Evolutionary conservation across 345 rosid genomes (phyloP).

Genomic region (Eucalyptus melliodora): DNA sequence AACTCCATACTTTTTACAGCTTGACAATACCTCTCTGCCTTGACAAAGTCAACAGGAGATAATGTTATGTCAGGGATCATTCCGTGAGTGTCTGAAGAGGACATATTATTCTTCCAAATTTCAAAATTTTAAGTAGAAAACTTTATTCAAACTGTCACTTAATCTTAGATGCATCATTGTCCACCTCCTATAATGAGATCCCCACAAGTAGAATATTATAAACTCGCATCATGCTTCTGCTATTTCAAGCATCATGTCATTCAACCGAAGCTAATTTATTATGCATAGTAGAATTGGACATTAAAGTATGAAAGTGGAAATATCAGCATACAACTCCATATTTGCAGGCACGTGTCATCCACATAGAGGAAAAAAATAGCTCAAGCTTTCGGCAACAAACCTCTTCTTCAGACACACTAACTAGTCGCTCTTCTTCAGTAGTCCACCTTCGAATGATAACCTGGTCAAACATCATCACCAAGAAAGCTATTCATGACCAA

Average conservation of each 20-base stretch:
- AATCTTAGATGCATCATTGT: neutral
- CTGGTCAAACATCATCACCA: constrained; percentile 8
- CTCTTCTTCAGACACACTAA: constrained; percentile 71
- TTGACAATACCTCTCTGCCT: constrained; percentile 71
- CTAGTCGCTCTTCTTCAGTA: constrained; percentile 56
- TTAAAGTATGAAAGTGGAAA: neutral
- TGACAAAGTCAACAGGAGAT: neutral
- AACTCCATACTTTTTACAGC: constrained; percentile 69
- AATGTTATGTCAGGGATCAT: neutral
- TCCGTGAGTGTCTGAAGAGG: neutral
- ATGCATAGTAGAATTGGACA: neutral
- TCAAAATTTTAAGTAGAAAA: neutral
- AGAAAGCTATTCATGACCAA: neutral
- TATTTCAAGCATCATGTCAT: neutral
- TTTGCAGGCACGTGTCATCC: neutral
- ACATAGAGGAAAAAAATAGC: neutral
- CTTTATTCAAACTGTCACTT: neutral
- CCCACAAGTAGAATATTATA: neutral
- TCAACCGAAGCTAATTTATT: neutral
- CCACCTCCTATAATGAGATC: neutral
- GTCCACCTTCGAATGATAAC: constrained; percentile 79
- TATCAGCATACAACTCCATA: neutral
- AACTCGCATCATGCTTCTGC: neutral
- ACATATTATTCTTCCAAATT: neutral
- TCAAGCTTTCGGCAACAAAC: constrained; percentile 8